Conservation (phyloP, 805 yeast species). For the Wickerhamiella dianesei region DNA sequence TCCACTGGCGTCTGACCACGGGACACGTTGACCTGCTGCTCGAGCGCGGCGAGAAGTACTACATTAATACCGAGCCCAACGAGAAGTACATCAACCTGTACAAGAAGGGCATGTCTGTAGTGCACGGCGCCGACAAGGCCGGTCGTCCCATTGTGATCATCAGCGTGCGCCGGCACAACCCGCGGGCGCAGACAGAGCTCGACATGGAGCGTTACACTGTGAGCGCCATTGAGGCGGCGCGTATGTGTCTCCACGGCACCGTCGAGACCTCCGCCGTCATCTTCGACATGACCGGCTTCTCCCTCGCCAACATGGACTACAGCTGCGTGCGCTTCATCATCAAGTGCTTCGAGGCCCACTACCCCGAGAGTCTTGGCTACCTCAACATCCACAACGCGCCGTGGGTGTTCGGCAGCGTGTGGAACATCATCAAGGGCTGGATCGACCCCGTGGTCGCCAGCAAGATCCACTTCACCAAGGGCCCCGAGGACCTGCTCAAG, state of each 20-base stretch:
- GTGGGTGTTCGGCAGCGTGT: slow-evolving; percentile 88
- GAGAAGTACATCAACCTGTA: slow-evolving; percentile 39
- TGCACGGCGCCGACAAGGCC: slow-evolving; percentile 59
- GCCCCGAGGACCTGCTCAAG: slow-evolving; percentile 48
- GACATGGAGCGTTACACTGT: slow-evolving; percentile 69
- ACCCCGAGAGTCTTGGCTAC: slow-evolving; percentile 84
- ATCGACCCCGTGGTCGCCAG: slow-evolving; percentile 92
- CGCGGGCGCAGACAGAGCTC: slow-evolving; percentile 50
- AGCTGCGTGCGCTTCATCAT: slow-evolving; percentile 81
- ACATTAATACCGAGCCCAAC: slow-evolving; percentile 32
- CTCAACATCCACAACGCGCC: slow-evolving; percentile 88
- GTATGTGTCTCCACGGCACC: slow-evolving; percentile 60
- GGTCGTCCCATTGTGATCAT: slow-evolving; percentile 72
- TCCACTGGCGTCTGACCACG: slow-evolving; percentile 61
- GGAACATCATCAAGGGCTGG: slow-evolving; percentile 90
- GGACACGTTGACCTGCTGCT: slow-evolving; percentile 48
- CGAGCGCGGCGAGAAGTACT: slow-evolving; percentile 58
- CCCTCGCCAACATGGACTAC: slow-evolving; percentile 87
- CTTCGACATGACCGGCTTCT: slow-evolving; percentile 76
- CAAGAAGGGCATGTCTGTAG: slow-evolving; percentile 53
- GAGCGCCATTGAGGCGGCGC: slow-evolving; percentile 64
- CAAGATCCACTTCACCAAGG: slow-evolving; percentile 73
- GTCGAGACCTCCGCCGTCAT: slow-evolving; percentile 69
- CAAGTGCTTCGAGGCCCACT: slow-evolving; percentile 85
- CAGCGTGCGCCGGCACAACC: slow-evolving; percentile 63